phyloP scores from a whole-genome alignment of 2,329 filamentous ascomycete genomes.

The Mycosphaerelloides madeirae region DNA sequence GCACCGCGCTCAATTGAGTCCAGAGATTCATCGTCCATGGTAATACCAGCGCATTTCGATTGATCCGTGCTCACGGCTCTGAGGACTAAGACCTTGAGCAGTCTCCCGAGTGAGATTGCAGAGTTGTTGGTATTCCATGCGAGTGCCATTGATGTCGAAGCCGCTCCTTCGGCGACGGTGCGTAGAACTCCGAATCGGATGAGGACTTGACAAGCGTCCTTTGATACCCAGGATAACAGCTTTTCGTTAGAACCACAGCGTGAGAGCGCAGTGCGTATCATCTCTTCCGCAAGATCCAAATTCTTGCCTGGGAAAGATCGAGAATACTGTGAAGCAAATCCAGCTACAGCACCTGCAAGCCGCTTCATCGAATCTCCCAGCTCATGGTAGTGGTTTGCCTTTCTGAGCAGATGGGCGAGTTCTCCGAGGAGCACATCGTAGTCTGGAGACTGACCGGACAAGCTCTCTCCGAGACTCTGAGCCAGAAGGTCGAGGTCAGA shows the following conservation, averaged over 20 bases:
- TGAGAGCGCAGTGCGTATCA: conserved; percentile 20
- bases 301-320: conserved; percentile 21
- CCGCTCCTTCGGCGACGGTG: conserved; percentile 49
- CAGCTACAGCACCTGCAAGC: conserved; percentile 16
- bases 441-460: conserved; percentile 22
- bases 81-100: conserved; percentile 20
- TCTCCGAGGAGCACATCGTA: conserved; percentile 26
- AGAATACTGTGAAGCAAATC: conserved; percentile 27
- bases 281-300: conserved; percentile 8
- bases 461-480: conserved; percentile 11
- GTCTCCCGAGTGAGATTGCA: conserved; percentile 18
- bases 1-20: conserved; percentile 30
- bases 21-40: conserved; percentile 34
- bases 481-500: conserved; percentile 4
- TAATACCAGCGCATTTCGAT: conserved; percentile 17
- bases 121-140: conserved; percentile 20
- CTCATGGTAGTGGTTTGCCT: not conserved
- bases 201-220: conserved; percentile 58
- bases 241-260: conserved; percentile 18
- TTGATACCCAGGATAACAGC: conserved; percentile 37
- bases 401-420: conserved; percentile 12
- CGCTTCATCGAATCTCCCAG: not conserved
- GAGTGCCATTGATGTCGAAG: conserved; percentile 40
- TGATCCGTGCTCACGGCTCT: conserved; percentile 8
- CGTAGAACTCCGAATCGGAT: conserved; percentile 55